These are phyloP conservation scores for Botrytis fragariae DNA, from an alignment of 2,329 filamentous ascomycete species.

Conservation along the genomic window DNA sequence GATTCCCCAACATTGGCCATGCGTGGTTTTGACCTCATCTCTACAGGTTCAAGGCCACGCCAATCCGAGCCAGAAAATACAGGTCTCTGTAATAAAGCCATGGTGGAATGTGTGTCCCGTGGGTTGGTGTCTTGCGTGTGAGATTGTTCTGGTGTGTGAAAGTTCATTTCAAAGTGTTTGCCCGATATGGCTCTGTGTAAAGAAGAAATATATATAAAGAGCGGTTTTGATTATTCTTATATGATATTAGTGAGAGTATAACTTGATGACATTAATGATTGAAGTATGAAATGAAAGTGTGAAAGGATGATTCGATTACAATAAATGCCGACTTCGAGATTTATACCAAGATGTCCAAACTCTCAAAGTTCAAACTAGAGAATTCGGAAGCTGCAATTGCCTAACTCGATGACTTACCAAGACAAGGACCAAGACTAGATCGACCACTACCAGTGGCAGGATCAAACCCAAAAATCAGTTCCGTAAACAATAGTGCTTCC, in stretches of 20 bases:
- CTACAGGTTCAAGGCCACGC: neutral
- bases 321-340: neutral
- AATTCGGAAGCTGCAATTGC: neutral
- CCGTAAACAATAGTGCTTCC: neutral
- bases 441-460: neutral
- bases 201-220: neutral
- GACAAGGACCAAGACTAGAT: neutral
- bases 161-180: conserved; percentile 3
- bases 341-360: neutral
- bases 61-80: conserved; percentile 1
- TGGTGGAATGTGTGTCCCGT: neutral
- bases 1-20: neutral
- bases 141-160: neutral
- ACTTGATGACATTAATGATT: neutral
- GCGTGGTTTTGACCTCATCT: conserved; percentile 8
- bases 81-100: neutral
- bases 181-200: neutral
- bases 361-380: neutral
- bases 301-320: neutral
- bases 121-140: neutral
- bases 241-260: neutral
- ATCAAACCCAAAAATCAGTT: neutral
- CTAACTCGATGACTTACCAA: neutral
- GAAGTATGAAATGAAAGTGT: neutral
- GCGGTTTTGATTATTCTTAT: neutral